Percentiles rank a stretch among this genome's conserved stretches.
These are phyloP conservation scores for Stygiomarasmius scandens DNA, from an alignment of 1,284 basidiomycete species.

Conservation along the genomic window DNA sequence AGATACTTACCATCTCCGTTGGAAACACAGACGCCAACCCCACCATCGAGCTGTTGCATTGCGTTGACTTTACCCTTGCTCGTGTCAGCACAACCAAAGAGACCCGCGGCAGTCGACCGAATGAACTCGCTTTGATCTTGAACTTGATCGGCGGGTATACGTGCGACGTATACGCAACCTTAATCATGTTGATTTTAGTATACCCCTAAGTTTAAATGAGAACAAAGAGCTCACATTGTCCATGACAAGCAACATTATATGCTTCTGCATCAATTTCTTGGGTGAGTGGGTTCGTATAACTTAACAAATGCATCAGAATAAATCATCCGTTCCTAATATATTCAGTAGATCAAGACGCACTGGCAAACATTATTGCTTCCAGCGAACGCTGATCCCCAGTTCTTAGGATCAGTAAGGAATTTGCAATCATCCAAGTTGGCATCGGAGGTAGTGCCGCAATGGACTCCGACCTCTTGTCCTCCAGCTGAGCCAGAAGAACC, in stretches of 20 bases:
- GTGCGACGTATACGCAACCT: conserved; percentile 1
- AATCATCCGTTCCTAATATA: background rate
- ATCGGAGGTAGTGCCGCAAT: background rate
- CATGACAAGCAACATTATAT: background rate
- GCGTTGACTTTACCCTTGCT: background rate
- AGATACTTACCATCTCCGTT: background rate
- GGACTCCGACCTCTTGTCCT: background rate
- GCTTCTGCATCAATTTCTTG: background rate
- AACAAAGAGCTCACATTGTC: background rate
- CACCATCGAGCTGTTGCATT: background rate
- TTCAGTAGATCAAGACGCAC: background rate
- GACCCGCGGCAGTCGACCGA: background rate
- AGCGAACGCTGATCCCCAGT: background rate
- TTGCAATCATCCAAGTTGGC: background rate
- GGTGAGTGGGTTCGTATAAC: background rate
- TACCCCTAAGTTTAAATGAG: background rate
- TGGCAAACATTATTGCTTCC: background rate
- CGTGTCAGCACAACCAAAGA: background rate
- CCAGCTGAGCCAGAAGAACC: background rate
- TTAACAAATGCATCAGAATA: background rate
- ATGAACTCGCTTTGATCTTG: background rate
- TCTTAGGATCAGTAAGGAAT: background rate
- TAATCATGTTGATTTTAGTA: background rate
- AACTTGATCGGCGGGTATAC: background rate
- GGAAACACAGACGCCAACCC: background rate